These are phyloP conservation scores for Dujonia santamariae DNA, from an alignment of 1,139 yeast species.

Conservation along the genomic window DNA sequence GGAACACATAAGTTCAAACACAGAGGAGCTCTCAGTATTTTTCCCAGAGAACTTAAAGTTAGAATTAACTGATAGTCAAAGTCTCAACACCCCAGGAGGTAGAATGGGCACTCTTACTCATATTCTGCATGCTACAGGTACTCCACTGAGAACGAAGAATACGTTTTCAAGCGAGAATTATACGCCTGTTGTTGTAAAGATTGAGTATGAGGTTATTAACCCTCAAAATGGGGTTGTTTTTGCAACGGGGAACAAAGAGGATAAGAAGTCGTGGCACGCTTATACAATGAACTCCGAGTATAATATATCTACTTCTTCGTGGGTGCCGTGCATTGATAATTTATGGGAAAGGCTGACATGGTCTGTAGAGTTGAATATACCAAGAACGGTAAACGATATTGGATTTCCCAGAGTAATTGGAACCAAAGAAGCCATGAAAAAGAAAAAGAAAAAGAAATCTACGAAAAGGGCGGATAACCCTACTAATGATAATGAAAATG, in stretches of 20 bases:
- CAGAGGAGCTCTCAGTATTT: constrained; percentile 67
- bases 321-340: constrained; percentile 96
- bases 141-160: constrained; percentile 34
- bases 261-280: constrained; percentile 66
- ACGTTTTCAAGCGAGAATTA: constrained; percentile 41
- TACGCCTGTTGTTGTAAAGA: constrained; percentile 69
- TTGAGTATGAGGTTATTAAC: constrained; percentile 63
- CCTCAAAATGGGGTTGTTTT: constrained; percentile 78
- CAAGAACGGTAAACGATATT: constrained; percentile 74
- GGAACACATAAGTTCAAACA: constrained; percentile 36
- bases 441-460: constrained; percentile 5
- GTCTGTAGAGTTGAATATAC: constrained; percentile 83
- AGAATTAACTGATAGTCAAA: constrained; percentile 51
- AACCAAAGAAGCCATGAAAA: constrained; percentile 18
- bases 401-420: constrained; percentile 47
- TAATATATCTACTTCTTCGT: constrained; percentile 81
- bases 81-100: constrained; percentile 35
- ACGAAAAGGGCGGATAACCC: neutral
- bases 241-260: constrained; percentile 46
- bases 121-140: constrained; percentile 10
- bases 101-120: constrained; percentile 17
- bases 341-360: constrained; percentile 88
- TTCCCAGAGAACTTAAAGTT: constrained; percentile 72
- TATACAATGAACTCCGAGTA: constrained; percentile 79
- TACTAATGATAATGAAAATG: constrained; percentile 8